A percentile compares a stretch with the other conserved stretches of the same genome.
Evolutionary conservation across 352 stramenopile species (phyloP).

Genomic region (Phytophthora vignae): DNA sequence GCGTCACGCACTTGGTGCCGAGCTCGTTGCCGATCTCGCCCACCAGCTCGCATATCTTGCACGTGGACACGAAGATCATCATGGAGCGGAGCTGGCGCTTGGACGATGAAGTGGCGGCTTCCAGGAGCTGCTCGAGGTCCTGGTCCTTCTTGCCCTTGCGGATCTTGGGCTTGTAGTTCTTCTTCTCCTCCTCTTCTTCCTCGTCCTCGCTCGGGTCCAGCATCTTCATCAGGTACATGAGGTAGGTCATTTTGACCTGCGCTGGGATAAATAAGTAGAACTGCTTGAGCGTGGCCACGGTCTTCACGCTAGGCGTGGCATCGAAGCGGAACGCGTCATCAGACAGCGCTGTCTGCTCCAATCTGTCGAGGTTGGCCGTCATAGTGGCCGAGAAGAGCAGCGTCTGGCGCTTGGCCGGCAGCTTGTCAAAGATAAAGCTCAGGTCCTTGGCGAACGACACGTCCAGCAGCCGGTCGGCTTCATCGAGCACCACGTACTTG

Average conservation of each 20-base stretch:
- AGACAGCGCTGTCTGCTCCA: slow-evolving; percentile 79
- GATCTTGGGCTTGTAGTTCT: slow-evolving; percentile 40
- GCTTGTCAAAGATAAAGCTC: slow-evolving; percentile 82
- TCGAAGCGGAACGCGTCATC: slow-evolving; percentile 73
- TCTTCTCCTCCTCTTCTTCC: slow-evolving; percentile 51
- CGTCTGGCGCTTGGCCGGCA: slow-evolving; percentile 92
- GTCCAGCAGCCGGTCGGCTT: slow-evolving; percentile 96
- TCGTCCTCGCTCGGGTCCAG: slow-evolving; percentile 73
- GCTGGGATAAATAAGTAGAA: slow-evolving; percentile 98
- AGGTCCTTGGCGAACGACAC: slow-evolving; percentile 90
- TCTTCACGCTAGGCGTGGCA: slow-evolving; percentile 82
- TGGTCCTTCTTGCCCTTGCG: slow-evolving; percentile 49
- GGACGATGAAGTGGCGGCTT: slow-evolving; percentile 23
- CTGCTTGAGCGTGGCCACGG: slow-evolving; percentile 94
- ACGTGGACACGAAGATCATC: slow-evolving; percentile 98
- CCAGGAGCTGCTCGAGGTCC: slow-evolving; percentile 35
- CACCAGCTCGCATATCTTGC: slow-evolving; percentile 95
- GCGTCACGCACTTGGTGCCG: slow-evolving; percentile 92
- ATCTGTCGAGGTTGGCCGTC: slow-evolving; percentile 92
- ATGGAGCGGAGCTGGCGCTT: slow-evolving; percentile 72
- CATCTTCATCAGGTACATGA: slow-evolving; percentile 89
- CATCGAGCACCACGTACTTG: slow-evolving; percentile 97
- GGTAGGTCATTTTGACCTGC: slow-evolving; percentile 96
- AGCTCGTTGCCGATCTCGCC: slow-evolving; percentile 95
- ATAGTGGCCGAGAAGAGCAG: slow-evolving; percentile 98